A percentile compares a stretch with the other conserved stretches of the same genome.
phyloP scores from a whole-genome alignment of 2,329 filamentous ascomycete genomes.

The Septoria petroselini region DNA sequence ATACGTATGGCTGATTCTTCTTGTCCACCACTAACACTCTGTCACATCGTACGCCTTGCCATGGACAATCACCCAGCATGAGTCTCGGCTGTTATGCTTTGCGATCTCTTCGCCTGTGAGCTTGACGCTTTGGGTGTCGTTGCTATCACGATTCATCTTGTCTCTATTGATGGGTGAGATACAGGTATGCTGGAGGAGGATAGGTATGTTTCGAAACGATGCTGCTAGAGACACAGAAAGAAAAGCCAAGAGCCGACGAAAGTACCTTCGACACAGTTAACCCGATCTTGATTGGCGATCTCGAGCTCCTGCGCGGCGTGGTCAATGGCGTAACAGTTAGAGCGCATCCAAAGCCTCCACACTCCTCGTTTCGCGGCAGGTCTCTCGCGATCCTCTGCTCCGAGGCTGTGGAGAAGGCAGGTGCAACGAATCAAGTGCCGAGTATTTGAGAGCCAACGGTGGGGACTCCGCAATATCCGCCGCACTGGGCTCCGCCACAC shows the following conservation, averaged over 20 bases:
- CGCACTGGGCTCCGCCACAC: neutral
- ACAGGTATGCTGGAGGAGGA: constrained; percentile 1
- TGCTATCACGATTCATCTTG: constrained; percentile 46
- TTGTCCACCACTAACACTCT: constrained; percentile 41
- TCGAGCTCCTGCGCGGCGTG: constrained; percentile 2
- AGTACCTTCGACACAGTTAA: constrained; percentile 5
- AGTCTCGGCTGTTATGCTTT: constrained; percentile 75
- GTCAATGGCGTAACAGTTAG: constrained; percentile 9
- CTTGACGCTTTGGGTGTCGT: constrained; percentile 43
- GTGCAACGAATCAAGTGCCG: constrained; percentile 7
- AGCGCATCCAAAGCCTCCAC: constrained; percentile 11
- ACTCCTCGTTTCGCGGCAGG: constrained; percentile 12
- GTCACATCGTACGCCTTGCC: constrained; percentile 68
- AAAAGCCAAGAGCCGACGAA: neutral
- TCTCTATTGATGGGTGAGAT: constrained; percentile 22
- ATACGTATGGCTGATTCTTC: constrained; percentile 39
- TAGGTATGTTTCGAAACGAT: neutral
- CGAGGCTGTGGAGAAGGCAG: constrained; percentile 12
- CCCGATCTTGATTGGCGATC: constrained; percentile 14
- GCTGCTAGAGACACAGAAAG: neutral
- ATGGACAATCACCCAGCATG: constrained; percentile 89
- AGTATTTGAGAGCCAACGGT: neutral
- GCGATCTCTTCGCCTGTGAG: constrained; percentile 54
- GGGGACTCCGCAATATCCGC: constrained; percentile 16
- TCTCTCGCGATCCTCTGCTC: constrained; percentile 16